Base-by-base conservation (phyloP, 1,284 basidiomycete genomes). In the Malassezia restricta region DNA sequence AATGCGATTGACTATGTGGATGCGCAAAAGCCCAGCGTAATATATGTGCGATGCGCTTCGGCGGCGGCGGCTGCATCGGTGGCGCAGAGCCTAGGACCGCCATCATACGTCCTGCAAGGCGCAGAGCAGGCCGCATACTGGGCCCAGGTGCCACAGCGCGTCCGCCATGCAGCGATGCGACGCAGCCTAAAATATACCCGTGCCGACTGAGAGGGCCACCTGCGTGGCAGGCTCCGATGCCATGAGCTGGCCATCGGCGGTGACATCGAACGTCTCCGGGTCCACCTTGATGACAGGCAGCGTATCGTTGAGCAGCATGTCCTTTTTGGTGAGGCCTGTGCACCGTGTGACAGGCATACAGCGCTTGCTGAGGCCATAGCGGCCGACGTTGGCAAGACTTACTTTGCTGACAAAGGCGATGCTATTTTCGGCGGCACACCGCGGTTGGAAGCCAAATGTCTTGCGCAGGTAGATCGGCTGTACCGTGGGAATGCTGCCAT, bases 271-370 rank as follows among this genome's bases (percentile, higher is more conserved):
- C 49, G 79, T 86, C 76, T 98, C 92, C 0, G 94, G 86, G 73
- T 98, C 87, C 40, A 98, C 91, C 11, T 62, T 77, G 80, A 98
- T 86, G 71, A 78, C 78, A 2, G 92, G 94, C 59, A 82, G 82
- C 46, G 78, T 75, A 54, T 82, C 78, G 74, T 98, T 98, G 80
- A 83, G 85, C 76, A 94, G 96, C 88, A 96, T 91, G 71, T 91
- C 83, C 65, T 79, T 79, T 78, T 96, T 96, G 29, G 75, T 79
- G 42, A 96, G 78, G 1, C 74, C 75, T 30, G 90, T 78, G 66
- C 91, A 96, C 11, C 79, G 79, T 53, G 77, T 78, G 37, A 96
- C 92, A 0, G 87, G 81, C 60, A 84, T 83, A 9, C 81, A 75
- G 3, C 79, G 78, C 75, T 95, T 95, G 28, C 77, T 76, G 9